Evolutionary conservation across 306 rosid genomes (phyloP).

Genomic region (Cucurbita ficifolia): DNA sequence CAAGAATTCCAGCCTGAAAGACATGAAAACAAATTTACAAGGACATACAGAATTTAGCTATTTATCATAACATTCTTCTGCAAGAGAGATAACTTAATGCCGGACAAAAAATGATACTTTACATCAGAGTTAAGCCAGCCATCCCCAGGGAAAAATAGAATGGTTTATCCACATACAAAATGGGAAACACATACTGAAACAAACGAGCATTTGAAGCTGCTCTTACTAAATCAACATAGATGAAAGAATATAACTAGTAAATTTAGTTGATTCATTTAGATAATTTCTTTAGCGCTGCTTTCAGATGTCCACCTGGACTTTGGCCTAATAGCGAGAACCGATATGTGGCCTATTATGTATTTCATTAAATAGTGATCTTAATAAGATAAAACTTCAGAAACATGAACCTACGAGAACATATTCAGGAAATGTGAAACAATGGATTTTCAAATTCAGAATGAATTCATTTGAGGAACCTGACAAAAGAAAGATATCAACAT

Average conservation of each 20-base stretch:
- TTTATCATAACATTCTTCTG: neutral
- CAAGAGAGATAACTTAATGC: neutral
- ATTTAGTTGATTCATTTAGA: neutral
- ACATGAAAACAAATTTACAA: constrained; percentile 9
- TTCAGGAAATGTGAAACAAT: neutral
- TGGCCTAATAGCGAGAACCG: neutral
- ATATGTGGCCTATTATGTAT: neutral
- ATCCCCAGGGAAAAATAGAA: neutral
- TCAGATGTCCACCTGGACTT: neutral
- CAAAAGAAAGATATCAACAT: neutral
- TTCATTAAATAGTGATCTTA: neutral
- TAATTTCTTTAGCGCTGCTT: neutral
- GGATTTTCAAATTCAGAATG: neutral
- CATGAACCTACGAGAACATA: neutral
- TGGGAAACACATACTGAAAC: neutral
- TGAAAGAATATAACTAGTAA: neutral
- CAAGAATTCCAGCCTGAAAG: constrained; percentile 88
- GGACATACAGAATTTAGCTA: neutral
- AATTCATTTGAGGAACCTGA: neutral
- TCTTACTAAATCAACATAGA: neutral
- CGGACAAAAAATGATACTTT: neutral
- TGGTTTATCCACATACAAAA: neutral
- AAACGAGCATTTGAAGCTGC: neutral
- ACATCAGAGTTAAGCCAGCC: neutral
- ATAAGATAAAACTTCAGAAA: neutral